Conservation (phyloP, 148 eudicot genomes). For the Spergularia marina region DNA sequence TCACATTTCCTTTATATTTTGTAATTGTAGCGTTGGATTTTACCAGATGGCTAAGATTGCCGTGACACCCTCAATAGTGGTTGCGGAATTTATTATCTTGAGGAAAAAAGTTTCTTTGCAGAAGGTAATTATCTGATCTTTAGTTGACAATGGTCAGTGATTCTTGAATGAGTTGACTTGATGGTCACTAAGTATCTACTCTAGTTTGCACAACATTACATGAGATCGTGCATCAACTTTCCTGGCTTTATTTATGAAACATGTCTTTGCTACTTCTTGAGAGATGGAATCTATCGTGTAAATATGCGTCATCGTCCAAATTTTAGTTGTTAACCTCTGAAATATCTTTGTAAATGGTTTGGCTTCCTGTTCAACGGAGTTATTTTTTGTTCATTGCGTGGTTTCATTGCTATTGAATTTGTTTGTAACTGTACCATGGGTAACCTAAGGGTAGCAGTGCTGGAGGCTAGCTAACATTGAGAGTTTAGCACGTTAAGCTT, state of each 20-base stretch:
- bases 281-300: neutral
- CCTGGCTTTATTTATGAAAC: neutral
- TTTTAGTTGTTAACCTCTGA: neutral
- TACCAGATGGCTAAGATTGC: slow-evolving; percentile 99
- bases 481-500: too few species aligned
- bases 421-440: neutral
- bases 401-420: neutral
- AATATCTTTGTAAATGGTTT: neutral
- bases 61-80: slow-evolving; percentile 87
- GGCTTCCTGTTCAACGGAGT: neutral
- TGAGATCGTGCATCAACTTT: neutral
- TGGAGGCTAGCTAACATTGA: too few species aligned
- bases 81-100: slow-evolving; percentile 71
- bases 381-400: neutral
- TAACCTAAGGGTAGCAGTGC: neutral
- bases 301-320: neutral
- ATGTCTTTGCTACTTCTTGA: neutral
- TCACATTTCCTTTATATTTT: slow-evolving; percentile 3
- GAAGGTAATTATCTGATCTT: slow-evolving; percentile 50
- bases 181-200: neutral
- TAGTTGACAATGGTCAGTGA: neutral
- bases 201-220: neutral
- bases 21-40: slow-evolving; percentile 75
- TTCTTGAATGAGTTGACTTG: neutral
- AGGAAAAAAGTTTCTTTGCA: slow-evolving; percentile 58